Base-by-base conservation (phyloP, 2,329 filamentous ascomycete genomes). In the Lachnellula arida region DNA sequence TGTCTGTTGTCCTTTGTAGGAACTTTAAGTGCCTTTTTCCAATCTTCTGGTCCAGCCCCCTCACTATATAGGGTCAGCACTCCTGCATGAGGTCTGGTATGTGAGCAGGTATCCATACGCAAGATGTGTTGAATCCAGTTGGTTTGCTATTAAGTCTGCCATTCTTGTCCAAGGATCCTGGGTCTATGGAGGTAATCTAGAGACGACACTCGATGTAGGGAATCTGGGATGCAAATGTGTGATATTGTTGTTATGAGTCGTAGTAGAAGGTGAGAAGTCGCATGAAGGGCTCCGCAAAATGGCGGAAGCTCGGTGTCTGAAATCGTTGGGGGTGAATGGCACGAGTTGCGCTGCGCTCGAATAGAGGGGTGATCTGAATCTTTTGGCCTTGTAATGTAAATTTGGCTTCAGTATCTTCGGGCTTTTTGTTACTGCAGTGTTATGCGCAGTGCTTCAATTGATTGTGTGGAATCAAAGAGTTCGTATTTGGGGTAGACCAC, bases 1-100 rank as follows among this genome's bases (percentile, higher is more conserved):
- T 87, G 84, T 74, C 89, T 82, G 67, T 78, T 84, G 71, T 94
- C 89, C 72, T 86, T 89, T 55, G 81, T 74, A 51, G 89, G 89
- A 57, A 88, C 73, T 63, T 88, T 90, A 57, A 93, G 74, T 58
- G 74, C 82, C 68, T 85, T 81, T 75, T 89, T 89, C 89, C 89
- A 93, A 70, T 91, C 84, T 32, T 84, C 81, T 59, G 78, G 70
- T 65, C 60, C 51, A 55, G 59, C 48, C 47, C 73, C 75, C 53
- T 70, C 66, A 61, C 72, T 65, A 68, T 83, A 78, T 70, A 76
- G 66, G 64, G 65, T 71, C 54, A 68, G 70, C 61, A 70, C 75
- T 65, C 75, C 72, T 37, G 66, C 58, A 53, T 63, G 54, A 53
- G 60, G 54, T 17, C 50, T 46, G 11, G 65, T 39, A 42, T 22